These are phyloP conservation scores for Fusarium fracticaudum DNA, from an alignment of 2,329 filamentous ascomycete species.

Conservation along the genomic window DNA sequence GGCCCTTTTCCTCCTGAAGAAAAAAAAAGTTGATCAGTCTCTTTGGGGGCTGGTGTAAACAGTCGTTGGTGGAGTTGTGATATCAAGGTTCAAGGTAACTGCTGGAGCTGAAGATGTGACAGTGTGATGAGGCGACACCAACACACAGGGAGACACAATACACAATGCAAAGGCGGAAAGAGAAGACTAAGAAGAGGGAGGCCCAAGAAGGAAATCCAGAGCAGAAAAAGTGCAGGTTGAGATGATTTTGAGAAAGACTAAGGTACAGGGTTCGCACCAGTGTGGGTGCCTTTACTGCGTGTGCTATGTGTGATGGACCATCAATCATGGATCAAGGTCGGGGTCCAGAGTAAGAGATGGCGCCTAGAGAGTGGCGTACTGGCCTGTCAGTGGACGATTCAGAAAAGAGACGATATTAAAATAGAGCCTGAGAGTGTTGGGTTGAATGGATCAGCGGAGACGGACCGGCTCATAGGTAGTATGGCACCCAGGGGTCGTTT, in stretches of 20 bases:
- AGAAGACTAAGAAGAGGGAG: constrained; percentile 35
- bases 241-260: constrained; percentile 43
- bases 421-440: constrained; percentile 51
- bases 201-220: constrained; percentile 40
- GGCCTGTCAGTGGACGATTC: constrained; percentile 55
- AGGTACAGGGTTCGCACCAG: constrained; percentile 30
- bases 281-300: constrained; percentile 38
- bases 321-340: constrained; percentile 48
- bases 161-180: constrained; percentile 33
- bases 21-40: constrained; percentile 19
- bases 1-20: background rate
- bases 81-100: constrained; percentile 12
- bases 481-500: constrained; percentile 35
- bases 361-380: constrained; percentile 53
- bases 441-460: constrained; percentile 45
- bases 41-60: constrained; percentile 22
- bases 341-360: constrained; percentile 53
- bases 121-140: constrained; percentile 39
- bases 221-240: constrained; percentile 41
- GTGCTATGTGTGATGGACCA: constrained; percentile 42
- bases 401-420: constrained; percentile 54
- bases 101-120: constrained; percentile 38
- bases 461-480: constrained; percentile 40
- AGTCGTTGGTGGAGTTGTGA: constrained; percentile 34
- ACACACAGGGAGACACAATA: constrained; percentile 10